Evolutionary conservation across 2,329 filamentous ascomycete species (phyloP).

Genomic region (Aquanectria penicillioides): DNA sequence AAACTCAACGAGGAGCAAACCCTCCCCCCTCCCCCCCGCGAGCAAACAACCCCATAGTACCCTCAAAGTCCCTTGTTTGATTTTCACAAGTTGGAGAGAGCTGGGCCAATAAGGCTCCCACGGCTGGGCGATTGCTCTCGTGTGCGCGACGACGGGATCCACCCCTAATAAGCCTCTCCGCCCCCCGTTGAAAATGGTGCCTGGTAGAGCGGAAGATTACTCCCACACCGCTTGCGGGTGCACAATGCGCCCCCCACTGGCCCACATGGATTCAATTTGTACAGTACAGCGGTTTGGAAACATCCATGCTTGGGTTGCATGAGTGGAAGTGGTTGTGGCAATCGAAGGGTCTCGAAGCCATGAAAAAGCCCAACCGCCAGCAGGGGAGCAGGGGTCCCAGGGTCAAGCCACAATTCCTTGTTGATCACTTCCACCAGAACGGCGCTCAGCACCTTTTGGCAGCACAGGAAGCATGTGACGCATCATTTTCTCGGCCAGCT

Average conservation of each 20-base stretch:
- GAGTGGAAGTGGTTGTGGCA: not conserved
- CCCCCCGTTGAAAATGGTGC: constrained; percentile 16
- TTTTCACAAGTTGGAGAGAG: not conserved
- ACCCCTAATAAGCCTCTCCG: constrained; percentile 38
- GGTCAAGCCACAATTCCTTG: constrained; percentile 12
- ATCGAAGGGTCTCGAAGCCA: constrained; percentile 19
- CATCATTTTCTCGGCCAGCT: not conserved
- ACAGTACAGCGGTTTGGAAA: not conserved
- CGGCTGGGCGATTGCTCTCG: no score
- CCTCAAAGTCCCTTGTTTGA: constrained; percentile 12
- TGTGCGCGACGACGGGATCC: constrained; percentile 10
- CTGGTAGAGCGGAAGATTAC: constrained; percentile 17
- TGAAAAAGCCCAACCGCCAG: not conserved
- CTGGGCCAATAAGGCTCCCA: constrained; percentile 8
- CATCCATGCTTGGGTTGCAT: constrained; percentile 3
- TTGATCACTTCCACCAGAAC: constrained; percentile 8
- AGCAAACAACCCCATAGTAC: not conserved
- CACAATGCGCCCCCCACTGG: not conserved
- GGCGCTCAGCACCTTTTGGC: not conserved
- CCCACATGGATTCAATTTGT: constrained; percentile 6
- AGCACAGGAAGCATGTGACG: not conserved
- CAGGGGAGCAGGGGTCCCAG: not conserved
- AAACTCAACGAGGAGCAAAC: constrained; percentile 32
- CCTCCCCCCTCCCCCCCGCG: constrained; percentile 26
- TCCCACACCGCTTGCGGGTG: constrained; percentile 31